These are phyloP conservation scores for Talaromyces wortmannii DNA, from an alignment of 495 filamentous ascomycete species.

Conservation along the genomic window DNA sequence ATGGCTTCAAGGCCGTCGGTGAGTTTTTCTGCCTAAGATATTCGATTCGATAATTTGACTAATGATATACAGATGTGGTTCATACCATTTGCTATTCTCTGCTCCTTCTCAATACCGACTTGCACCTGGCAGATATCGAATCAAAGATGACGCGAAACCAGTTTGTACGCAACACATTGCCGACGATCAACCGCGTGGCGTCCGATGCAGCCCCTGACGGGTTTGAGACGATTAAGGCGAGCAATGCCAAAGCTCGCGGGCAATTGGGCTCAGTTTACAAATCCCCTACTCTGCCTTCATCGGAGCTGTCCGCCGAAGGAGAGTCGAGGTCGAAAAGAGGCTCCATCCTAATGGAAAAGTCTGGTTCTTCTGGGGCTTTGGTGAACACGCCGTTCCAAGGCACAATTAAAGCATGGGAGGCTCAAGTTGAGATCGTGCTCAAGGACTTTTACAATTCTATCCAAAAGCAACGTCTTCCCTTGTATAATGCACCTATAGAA, in stretches of 20 bases:
- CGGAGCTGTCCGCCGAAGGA: neutral
- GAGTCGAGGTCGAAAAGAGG: neutral
- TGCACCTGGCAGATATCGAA: conserved; percentile 90
- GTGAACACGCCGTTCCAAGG: conserved; percentile 77
- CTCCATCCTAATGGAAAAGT: conserved; percentile 11
- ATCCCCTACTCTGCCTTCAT: conserved; percentile 19
- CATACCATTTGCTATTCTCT: conserved; percentile 97
- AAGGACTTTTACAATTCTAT: conserved; percentile 92
- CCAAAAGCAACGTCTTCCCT: conserved; percentile 72
- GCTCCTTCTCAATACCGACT: conserved; percentile 90
- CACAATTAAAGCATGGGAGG: conserved; percentile 74
- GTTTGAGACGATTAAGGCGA: conserved; percentile 49
- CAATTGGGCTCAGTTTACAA: conserved; percentile 18
- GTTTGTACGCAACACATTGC: conserved; percentile 95
- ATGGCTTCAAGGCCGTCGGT: conserved; percentile 90
- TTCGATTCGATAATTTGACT: neutral
- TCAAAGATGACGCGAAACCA: conserved; percentile 92
- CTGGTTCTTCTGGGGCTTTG: conserved; percentile 43
- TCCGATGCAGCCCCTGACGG: conserved; percentile 61
- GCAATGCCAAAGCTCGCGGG: conserved; percentile 15
- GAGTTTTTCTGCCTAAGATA: conserved; percentile 18
- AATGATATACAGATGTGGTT: conserved; percentile 64
- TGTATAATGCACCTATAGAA: conserved; percentile 57
- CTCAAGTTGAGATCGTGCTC: conserved; percentile 79
- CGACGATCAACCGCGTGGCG: conserved; percentile 73